Conservation (phyloP, 2,329 filamentous ascomycete genomes). For the Hypoxylon rubiginosum region DNA sequence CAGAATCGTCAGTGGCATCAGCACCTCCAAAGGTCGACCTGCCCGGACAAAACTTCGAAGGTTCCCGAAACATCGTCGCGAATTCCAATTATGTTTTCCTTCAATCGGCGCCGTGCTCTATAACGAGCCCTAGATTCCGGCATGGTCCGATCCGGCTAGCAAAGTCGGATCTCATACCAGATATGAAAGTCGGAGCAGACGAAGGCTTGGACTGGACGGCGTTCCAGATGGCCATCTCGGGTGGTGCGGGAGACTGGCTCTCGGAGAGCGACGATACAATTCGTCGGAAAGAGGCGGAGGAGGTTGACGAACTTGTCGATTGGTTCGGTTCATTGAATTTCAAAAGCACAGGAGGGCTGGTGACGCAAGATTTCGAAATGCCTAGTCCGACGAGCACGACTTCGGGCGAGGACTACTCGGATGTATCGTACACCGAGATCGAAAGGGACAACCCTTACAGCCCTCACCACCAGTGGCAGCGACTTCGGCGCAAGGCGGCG, state of each 20-base stretch:
- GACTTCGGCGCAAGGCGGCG: slow-evolving; percentile 28
- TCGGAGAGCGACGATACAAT: slow-evolving; percentile 59
- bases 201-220: slow-evolving; percentile 73
- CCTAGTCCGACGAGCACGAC: slow-evolving; percentile 50
- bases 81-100: slow-evolving; percentile 64
- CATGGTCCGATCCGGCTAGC: slow-evolving; percentile 69
- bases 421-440: slow-evolving; percentile 49
- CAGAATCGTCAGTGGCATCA: slow-evolving; percentile 41
- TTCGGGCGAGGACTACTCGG: slow-evolving; percentile 48
- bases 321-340: slow-evolving; percentile 69
- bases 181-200: slow-evolving; percentile 58
- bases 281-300: slow-evolving; percentile 59
- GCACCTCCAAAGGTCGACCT: slow-evolving; percentile 41
- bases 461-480: slow-evolving; percentile 46
- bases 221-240: slow-evolving; percentile 74
- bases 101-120: slow-evolving; percentile 63
- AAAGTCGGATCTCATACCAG: slow-evolving; percentile 58
- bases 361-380: slow-evolving; percentile 48
- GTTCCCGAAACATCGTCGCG: slow-evolving; percentile 43
- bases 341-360: slow-evolving; percentile 58
- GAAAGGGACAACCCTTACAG: slow-evolving; percentile 48
- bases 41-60: slow-evolving; percentile 26
- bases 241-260: slow-evolving; percentile 67
- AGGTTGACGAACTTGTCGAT: slow-evolving; percentile 61
- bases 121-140: slow-evolving; percentile 63